These are phyloP conservation scores for Monosporascus sp. DNA, from an alignment of 2,329 filamentous ascomycete genomes.

Conservation along the genomic window DNA sequence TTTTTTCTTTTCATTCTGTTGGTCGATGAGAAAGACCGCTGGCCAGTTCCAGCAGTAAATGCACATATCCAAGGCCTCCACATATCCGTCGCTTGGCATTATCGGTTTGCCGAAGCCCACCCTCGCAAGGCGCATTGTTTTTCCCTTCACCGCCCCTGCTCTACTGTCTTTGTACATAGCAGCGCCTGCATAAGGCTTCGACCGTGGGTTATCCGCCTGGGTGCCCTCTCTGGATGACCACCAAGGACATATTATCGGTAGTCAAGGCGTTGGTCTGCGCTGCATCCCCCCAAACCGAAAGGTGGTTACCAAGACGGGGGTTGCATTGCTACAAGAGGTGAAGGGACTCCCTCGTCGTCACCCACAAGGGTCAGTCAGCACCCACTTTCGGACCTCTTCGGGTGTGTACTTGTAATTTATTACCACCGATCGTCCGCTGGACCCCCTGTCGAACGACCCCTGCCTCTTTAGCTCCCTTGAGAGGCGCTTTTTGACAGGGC, in stretches of 20 bases:
- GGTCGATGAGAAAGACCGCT: neutral
- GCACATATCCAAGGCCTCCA: neutral
- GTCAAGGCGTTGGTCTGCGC: too few relatives aligned
- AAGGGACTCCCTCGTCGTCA: too few relatives aligned
- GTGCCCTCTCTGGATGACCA: too few relatives aligned
- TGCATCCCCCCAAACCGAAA: too few relatives aligned
- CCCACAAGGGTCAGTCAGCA: too few relatives aligned
- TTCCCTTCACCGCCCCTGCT: neutral
- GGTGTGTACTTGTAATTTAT: neutral
- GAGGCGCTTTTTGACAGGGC: constrained; percentile 2
- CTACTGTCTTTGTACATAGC: neutral
- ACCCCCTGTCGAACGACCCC: constrained; percentile 2
- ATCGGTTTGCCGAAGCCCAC: neutral
- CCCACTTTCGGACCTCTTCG: too few relatives aligned
- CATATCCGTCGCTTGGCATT: neutral
- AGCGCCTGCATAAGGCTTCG: too few relatives aligned
- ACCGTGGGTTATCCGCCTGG: too few relatives aligned
- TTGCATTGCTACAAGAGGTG: too few relatives aligned
- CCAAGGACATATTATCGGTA: too few relatives aligned
- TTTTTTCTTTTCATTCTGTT: neutral
- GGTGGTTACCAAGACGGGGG: too few relatives aligned
- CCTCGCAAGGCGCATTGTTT: neutral
- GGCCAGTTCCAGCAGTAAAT: neutral
- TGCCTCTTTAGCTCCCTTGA: constrained; percentile 5
- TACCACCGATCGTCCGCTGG: neutral